Evolutionary conservation across 2,329 filamentous ascomycete species (phyloP).

Genomic region (Teratosphaeria nubilosa): DNA sequence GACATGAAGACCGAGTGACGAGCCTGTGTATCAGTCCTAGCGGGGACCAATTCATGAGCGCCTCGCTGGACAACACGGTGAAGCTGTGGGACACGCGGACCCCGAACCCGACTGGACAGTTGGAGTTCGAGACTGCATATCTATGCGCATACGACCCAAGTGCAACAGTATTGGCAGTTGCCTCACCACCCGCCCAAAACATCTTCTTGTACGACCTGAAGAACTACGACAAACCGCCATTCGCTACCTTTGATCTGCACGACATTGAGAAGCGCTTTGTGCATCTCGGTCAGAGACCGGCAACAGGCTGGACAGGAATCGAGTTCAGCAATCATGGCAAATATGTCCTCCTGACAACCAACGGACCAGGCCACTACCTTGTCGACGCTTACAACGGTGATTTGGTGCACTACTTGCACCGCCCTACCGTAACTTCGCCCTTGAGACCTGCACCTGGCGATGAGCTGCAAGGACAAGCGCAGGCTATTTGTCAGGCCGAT

Average conservation of each 20-base stretch:
- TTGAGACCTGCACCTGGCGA: conserved; percentile 28
- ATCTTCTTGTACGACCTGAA: conserved; percentile 86
- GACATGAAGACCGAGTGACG: conserved; percentile 78
- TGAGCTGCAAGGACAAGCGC: conserved; percentile 29
- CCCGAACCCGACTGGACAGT: conserved; percentile 66
- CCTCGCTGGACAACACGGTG: conserved; percentile 81
- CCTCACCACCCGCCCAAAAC: conserved; percentile 65
- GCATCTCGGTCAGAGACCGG: conserved; percentile 39
- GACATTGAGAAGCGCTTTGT: conserved; percentile 49
- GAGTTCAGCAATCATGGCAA: conserved; percentile 97
- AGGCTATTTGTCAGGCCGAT: conserved; percentile 50
- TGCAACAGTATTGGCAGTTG: conserved; percentile 82
- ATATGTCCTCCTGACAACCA: conserved; percentile 71
- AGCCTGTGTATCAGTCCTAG: conserved; percentile 75
- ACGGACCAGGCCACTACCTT: conserved; percentile 74
- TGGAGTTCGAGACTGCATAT: conserved; percentile 71
- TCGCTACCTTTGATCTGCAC: conserved; percentile 72
- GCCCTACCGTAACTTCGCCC: conserved; percentile 14
- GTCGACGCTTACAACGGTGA: conserved; percentile 86
- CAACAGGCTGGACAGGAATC: conserved; percentile 69
- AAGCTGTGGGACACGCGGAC: conserved; percentile 82
- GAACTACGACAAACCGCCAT: conserved; percentile 87
- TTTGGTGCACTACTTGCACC: conserved; percentile 35
- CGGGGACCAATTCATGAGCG: conserved; percentile 84
- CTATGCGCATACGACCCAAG: conserved; percentile 87